Evolutionary conservation across 2,329 filamentous ascomycete species (phyloP).

Genomic region (Stagonosporopsis cucurbitacearum): DNA sequence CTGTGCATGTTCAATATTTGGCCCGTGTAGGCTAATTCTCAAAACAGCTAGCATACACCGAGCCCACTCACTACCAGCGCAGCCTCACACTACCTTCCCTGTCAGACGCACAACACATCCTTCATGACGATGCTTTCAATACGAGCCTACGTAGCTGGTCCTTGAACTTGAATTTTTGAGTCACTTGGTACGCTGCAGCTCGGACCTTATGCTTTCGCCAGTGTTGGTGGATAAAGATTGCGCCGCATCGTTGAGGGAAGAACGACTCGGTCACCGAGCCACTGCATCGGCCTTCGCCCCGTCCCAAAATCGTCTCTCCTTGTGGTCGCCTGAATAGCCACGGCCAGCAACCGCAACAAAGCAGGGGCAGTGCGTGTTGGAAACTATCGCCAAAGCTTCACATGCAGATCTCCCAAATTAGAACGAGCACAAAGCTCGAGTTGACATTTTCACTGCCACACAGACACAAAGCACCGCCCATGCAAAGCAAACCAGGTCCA

Average conservation of each 20-base stretch:
- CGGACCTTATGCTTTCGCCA: not conserved
- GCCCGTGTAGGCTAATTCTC: constrained; percentile 1
- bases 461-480: not conserved
- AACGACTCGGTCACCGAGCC: constrained; percentile 8
- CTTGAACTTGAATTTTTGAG: constrained; percentile 1
- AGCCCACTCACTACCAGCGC: not conserved
- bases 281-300: not conserved
- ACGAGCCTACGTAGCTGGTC: not conserved
- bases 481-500: not conserved
- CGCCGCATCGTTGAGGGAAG: not conserved
- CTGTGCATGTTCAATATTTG: constrained; percentile 15
- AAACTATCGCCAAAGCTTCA: not conserved
- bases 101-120: constrained; percentile 13
- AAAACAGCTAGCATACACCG: not conserved
- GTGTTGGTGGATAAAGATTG: not conserved
- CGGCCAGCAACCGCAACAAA: not conserved
- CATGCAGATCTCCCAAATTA: not conserved
- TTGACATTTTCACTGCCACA: not conserved
- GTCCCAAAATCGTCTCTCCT: not conserved
- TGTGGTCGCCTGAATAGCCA: constrained; percentile 1
- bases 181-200: constrained; percentile 6
- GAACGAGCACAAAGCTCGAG: not conserved
- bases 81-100: constrained; percentile 14
- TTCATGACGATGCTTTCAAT: constrained; percentile 3
- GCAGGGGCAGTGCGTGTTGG: not conserved